phyloP scores from a whole-genome alignment of 768 basidiomycete species.

The Leccinum barrowsii region DNA sequence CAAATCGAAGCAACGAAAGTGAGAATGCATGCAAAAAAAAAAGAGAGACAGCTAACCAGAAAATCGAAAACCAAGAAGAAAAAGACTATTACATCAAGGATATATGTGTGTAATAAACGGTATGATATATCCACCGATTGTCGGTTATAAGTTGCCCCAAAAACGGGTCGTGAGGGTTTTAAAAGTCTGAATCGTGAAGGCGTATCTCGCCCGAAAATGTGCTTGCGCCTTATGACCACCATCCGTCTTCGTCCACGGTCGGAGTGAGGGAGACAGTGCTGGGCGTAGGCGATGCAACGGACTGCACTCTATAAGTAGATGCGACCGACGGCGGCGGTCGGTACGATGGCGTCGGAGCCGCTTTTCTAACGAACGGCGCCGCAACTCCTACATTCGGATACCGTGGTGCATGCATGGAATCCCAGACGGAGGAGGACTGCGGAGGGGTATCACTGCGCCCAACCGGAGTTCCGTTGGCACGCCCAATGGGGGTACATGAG shows the following conservation, averaged over 20 bases:
- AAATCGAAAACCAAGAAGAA: conserved; percentile 2
- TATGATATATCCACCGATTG: neutral
- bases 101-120: conserved; percentile 9
- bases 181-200: neutral
- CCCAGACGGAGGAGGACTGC: conserved; percentile 53
- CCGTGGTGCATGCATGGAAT: conserved; percentile 61
- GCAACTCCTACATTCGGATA: conserved; percentile 18
- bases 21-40: neutral
- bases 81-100: conserved; percentile 21
- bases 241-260: conserved; percentile 70
- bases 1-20: neutral
- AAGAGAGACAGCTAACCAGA: neutral
- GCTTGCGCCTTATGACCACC: conserved; percentile 53
- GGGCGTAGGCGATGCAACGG: conserved; percentile 66
- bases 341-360: conserved; percentile 25
- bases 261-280: conserved; percentile 72
- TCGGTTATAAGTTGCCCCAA: conserved; percentile 10
- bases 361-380: conserved; percentile 12
- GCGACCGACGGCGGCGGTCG: conserved; percentile 40
- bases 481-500: conserved; percentile 48
- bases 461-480: conserved; percentile 25
- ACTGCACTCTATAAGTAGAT: conserved; percentile 42
- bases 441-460: conserved; percentile 48
- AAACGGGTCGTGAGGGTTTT: neutral
- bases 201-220: neutral